A percentile compares a stretch with the other conserved stretches of the same genome.
These are phyloP conservation scores for Psophocarpus tetragonolobus DNA, from an alignment of 306 rosid genomes.

Conservation along the genomic window DNA sequence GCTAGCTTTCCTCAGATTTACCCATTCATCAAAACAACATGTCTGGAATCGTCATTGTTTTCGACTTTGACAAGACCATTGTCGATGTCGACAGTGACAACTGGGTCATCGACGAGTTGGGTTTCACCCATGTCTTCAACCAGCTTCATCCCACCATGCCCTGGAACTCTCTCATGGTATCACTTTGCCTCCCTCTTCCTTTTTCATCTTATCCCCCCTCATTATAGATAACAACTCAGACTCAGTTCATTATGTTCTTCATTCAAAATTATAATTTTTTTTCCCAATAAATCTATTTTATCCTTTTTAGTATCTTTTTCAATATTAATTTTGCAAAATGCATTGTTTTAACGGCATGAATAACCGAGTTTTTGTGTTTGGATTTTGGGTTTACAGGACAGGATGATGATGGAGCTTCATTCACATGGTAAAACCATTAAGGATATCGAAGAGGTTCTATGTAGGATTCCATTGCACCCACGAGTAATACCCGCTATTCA, in stretches of 20 bases:
- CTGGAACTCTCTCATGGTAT: conserved; percentile 91
- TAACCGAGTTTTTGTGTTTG: neutral
- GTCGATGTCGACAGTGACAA: conserved; percentile 80
- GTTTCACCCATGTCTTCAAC: conserved; percentile 68
- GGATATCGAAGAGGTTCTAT: conserved; percentile 55
- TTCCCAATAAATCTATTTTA: neutral
- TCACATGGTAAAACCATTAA: conserved; percentile 54
- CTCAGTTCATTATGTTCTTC: no score
- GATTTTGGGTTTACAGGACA: conserved; percentile 49
- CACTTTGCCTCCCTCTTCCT: no score
- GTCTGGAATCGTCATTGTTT: conserved; percentile 63
- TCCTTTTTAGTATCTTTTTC: neutral
- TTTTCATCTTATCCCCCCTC: no score
- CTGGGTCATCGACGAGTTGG: conserved; percentile 76
- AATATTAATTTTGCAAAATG: neutral
- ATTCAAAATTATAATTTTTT: no score
- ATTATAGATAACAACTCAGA: no score
- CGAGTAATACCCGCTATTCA: conserved; percentile 64
- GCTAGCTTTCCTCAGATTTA: no score
- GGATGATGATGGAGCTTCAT: conserved; percentile 78
- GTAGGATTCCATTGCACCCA: conserved; percentile 58
- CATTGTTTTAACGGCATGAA: neutral
- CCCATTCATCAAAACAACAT: conserved; percentile 13
- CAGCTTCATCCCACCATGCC: conserved; percentile 78
- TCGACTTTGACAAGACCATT: conserved; percentile 86